phyloP scores from a whole-genome alignment of 306 rosid species.

The Luffa acutangula region DNA sequence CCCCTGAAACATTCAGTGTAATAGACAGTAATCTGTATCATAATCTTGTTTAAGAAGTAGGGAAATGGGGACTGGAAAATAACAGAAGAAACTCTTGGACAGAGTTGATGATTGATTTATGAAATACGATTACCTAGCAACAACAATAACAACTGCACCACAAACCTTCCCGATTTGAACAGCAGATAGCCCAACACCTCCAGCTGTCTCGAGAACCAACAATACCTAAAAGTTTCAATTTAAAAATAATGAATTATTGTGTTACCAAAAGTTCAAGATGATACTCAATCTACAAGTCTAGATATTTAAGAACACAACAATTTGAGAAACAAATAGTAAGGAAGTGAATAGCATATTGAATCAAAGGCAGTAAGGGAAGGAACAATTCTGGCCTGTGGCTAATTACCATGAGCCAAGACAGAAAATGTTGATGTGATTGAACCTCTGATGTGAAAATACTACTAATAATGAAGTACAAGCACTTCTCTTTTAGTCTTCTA shows the following conservation, averaged over 20 bases:
- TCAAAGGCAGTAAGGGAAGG: background rate
- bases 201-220: constrained; percentile 91
- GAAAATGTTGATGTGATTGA: too few relatives aligned
- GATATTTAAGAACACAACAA: background rate
- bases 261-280: background rate
- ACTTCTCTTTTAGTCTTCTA: too few relatives aligned
- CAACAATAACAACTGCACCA: constrained; percentile 84
- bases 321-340: background rate
- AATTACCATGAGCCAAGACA: background rate
- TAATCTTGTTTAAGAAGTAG: background rate
- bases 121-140: constrained; percentile 56
- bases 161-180: constrained; percentile 82
- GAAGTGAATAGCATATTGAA: background rate
- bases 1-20: constrained; percentile 39
- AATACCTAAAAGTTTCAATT: constrained; percentile 38
- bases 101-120: background rate
- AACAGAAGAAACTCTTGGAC: background rate
- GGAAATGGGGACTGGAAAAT: background rate
- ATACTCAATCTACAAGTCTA: background rate
- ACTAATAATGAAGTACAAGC: too few relatives aligned
- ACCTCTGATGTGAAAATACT: background rate
- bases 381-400: background rate
- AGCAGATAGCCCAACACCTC: constrained; percentile 92
- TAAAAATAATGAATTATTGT: background rate
- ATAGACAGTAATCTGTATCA: background rate